phyloP scores from a whole-genome alignment of 164 flowering plant genomes.

The Dillenia turbinata region DNA sequence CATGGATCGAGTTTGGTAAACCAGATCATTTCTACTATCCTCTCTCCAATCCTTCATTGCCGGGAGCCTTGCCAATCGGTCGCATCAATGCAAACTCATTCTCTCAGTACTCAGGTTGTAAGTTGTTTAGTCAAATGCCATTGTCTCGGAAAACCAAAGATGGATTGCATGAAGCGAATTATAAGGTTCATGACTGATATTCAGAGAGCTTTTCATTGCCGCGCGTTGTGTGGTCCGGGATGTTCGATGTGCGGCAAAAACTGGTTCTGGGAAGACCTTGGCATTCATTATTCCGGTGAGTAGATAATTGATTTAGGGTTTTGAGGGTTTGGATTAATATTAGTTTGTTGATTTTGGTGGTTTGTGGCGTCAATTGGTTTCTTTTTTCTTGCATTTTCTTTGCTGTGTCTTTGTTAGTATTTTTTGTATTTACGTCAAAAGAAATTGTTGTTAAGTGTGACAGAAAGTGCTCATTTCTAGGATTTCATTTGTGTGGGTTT shows the following conservation, averaged over 20 bases:
- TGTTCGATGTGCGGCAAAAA: conserved; percentile 92
- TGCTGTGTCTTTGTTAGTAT: too few species aligned
- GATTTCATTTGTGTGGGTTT: too few species aligned
- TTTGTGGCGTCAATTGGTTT: not conserved
- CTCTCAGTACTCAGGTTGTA: conserved; percentile 61
- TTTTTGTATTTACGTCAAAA: too few species aligned
- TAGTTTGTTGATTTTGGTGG: not conserved
- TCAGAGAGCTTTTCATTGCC: conserved; percentile 88
- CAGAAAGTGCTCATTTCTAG: too few species aligned
- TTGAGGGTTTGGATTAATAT: not conserved
- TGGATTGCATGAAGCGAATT: conserved; percentile 45
- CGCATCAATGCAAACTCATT: conserved; percentile 29
- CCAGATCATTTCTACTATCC: conserved; percentile 83
- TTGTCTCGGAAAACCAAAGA: conserved; percentile 61
- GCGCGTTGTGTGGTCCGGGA: conserved; percentile 78
- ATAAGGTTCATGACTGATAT: conserved; percentile 62
- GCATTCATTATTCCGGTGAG: conserved; percentile 90
- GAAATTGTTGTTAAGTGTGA: too few species aligned
- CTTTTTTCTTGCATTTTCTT: not conserved
- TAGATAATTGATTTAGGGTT: conserved; percentile 2
- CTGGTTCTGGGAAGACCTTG: conserved; percentile 94
- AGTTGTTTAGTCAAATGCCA: conserved; percentile 63
- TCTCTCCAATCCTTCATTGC: conserved; percentile 49
- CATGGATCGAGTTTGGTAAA: conserved; percentile 71
- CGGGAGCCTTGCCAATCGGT: conserved; percentile 42